Percentiles rank a stretch among this genome's conserved stretches.
Conservation (phyloP, 1,284 basidiomycete genomes). For the Xerocomus nothofagi region DNA sequence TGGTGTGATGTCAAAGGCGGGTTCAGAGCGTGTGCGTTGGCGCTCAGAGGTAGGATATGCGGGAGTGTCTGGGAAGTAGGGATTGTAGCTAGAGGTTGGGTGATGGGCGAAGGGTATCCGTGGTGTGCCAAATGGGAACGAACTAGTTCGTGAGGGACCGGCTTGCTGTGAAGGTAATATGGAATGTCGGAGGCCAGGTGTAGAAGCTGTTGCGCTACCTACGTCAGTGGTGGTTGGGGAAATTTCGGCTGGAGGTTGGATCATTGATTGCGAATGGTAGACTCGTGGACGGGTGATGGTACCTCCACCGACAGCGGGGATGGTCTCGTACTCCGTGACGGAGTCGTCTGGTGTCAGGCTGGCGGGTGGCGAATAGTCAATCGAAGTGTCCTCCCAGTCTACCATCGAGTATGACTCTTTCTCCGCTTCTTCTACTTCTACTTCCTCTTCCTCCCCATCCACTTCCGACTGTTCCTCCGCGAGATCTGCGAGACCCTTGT, state of each 20-base stretch:
- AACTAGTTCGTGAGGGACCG: conserved; percentile 17
- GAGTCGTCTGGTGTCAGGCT: conserved; percentile 32
- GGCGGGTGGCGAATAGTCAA: conserved; percentile 38
- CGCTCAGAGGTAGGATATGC: conserved; percentile 8
- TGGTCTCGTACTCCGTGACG: conserved; percentile 62
- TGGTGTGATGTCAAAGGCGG: conserved; percentile 14
- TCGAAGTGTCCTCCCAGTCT: conserved; percentile 63
- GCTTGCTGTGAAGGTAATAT: conserved; percentile 13
- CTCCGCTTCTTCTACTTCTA: conserved; percentile 47
- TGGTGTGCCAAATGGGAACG: conserved; percentile 7
- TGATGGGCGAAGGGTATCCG: conserved; percentile 19
- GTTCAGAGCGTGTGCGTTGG: conserved; percentile 20
- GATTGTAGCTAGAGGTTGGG: conserved; percentile 24
- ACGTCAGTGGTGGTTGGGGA: conserved; percentile 10
- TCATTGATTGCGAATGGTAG: conserved; percentile 70
- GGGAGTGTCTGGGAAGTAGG: conserved; percentile 35
- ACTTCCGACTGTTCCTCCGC: conserved; percentile 61
- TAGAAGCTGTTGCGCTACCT: conserved; percentile 5
- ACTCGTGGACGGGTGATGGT: conserved; percentile 72
- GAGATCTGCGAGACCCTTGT: conserved; percentile 77
- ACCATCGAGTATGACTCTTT: conserved; percentile 54
- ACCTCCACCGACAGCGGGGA: conserved; percentile 79
- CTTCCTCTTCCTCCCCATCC: conserved; percentile 44
- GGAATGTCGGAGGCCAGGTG: conserved; percentile 12
- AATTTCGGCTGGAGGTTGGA: conserved; percentile 45